phyloP scores from a whole-genome alignment of 225 moss, liverwort and hornwort species.

The Anthoceros angustus region DNA sequence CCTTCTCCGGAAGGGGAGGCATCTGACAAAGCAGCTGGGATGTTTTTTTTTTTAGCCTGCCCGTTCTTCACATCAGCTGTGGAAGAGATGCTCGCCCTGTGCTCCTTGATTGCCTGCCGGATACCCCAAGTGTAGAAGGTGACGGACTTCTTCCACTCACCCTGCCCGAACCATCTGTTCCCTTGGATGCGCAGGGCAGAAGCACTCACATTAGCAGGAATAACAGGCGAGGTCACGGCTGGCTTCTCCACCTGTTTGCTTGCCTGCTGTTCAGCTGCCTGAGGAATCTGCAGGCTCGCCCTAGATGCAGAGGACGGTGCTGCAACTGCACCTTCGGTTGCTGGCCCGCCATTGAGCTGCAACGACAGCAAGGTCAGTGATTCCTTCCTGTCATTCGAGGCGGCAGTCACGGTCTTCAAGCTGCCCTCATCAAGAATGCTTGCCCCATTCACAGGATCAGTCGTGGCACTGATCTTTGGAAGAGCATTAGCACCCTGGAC shows the following conservation, averaged over 20 bases:
- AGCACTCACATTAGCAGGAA: conserved; percentile 15
- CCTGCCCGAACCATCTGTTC: conserved; percentile 52
- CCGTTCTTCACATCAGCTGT: neutral
- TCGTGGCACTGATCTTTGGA: too few species aligned
- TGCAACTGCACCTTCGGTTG: neutral
- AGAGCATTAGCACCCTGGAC: too few species aligned
- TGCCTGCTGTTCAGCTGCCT: neutral
- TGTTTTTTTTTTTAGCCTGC: neutral
- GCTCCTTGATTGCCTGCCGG: conserved; percentile 38
- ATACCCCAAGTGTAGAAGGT: conserved; percentile 61
- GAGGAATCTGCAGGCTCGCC: neutral
- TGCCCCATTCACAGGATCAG: neutral
- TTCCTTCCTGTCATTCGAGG: neutral
- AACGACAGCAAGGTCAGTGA: neutral
- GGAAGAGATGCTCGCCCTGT: conserved; percentile 4
- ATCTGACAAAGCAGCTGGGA: conserved; percentile 2
- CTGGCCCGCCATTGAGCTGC: neutral
- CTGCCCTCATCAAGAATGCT: neutral
- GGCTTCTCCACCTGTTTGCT: neutral
- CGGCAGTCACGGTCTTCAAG: neutral
- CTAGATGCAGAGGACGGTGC: neutral
- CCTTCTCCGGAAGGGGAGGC: neutral
- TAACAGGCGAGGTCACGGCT: neutral
- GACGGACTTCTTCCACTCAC: conserved; percentile 43
- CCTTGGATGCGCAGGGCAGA: conserved; percentile 53